Base-by-base conservation (phyloP, 805 yeast species). In the Ogataea thermomethanolica region DNA sequence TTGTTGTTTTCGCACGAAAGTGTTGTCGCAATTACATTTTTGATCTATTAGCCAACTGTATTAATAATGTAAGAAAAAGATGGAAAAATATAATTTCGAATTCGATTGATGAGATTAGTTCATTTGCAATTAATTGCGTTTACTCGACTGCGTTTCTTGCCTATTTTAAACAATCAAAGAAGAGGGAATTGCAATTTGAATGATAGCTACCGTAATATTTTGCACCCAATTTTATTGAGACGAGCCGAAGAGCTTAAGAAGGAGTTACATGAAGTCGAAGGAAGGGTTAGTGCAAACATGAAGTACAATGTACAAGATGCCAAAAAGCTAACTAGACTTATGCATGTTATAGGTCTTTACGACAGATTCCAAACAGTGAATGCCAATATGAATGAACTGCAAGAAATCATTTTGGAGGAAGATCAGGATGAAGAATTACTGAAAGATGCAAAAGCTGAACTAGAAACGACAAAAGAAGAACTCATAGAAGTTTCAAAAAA, bases 381-480 rank as follows among this genome's bases (percentile, higher is more conserved):
- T 10, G 45, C 46, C 3, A 59, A 69, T 22, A 57, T 56, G 35
- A 46, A 50, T 8, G 76, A 63, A 11, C 50, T 74, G 35, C 44
- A 56, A 29, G 51, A 49, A 9, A 59, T 73, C 49, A 43, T 61
- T 1, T 47, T 48, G 4, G 50, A 46, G 22, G 65, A 64, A 4
- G 76, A 68, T 43, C 73, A 79, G 14, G 66, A 66, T 33, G 38
- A 69, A 56, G 60, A 66, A 3, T 58, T 82, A 27, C 65, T 64
- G 27, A 69, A 64, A 4, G 90, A 83, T 10, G 96, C 95, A 0
- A 58, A 69, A 30, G 46, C 45, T 4, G 97, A 90, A 54, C 52
- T 87, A 5, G 66, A 65, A 1, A 54, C 61, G 1, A 45, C 63
- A 2, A 40, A 67, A 5, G 84, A 84, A 0, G 56, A 60, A 9